These are phyloP conservation scores for Zea mays DNA, from an alignment of 176 grass and related monocot species.

Conservation along the genomic window Zm-B73-REFERENCE-NAM-5.0 NC_050103.1:79333001-79333500, in stretches of 20 bases:
- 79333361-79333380: background rate
- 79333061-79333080: slow-evolving; percentile 19
- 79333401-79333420: background rate
- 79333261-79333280: slow-evolving; percentile 44
- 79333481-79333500: background rate
- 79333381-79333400: slow-evolving; percentile 14
- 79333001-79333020: background rate
- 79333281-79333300: background rate
- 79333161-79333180: background rate
- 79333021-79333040: background rate
- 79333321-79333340: background rate
- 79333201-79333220: slow-evolving; percentile 40
- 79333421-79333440: slow-evolving; percentile 48
- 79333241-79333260: slow-evolving; percentile 50
- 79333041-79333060: slow-evolving; percentile 25
- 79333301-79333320: background rate
- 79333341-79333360: slow-evolving; percentile 13
- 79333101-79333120: slow-evolving; percentile 35
- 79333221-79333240: slow-evolving; percentile 6
- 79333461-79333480: background rate
- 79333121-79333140: slow-evolving; percentile 20
- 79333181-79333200: slow-evolving; percentile 31
- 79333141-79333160: slow-evolving; percentile 25
- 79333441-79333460: background rate
- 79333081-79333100: slow-evolving; percentile 35